phyloP scores from a whole-genome alignment of 768 basidiomycete species.

The Suillus subaureus region DNA sequence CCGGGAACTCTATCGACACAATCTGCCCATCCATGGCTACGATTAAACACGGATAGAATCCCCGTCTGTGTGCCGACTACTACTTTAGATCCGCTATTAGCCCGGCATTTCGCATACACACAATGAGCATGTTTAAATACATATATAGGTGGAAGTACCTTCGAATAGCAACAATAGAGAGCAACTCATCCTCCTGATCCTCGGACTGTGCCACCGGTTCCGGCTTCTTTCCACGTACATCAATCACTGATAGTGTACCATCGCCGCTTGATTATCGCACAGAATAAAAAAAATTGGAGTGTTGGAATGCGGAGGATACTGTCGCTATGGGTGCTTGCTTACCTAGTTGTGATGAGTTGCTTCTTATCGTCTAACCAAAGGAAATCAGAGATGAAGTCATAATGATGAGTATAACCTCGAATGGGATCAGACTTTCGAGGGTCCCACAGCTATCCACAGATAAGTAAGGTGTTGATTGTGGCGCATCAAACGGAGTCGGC shows the following conservation, averaged over 20 bases:
- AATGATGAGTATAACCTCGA: slow-evolving; percentile 81
- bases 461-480: background rate
- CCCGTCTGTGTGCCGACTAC: slow-evolving; percentile 91
- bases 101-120: background rate
- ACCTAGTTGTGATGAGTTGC: slow-evolving; percentile 90
- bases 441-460: slow-evolving; percentile 78
- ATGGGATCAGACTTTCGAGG: slow-evolving; percentile 66
- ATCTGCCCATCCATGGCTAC: slow-evolving; percentile 85
- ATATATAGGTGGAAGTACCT: slow-evolving; percentile 46
- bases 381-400: slow-evolving; percentile 94
- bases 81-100: slow-evolving; percentile 67
- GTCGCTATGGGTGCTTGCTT: slow-evolving; percentile 20
- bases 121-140: slow-evolving; percentile 1
- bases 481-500: slow-evolving; percentile 14
- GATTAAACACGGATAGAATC: slow-evolving; percentile 88
- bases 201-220: slow-evolving; percentile 86
- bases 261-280: slow-evolving; percentile 64
- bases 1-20: slow-evolving; percentile 91
- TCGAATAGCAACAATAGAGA: slow-evolving; percentile 85
- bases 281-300: slow-evolving; percentile 6
- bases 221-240: slow-evolving; percentile 79
- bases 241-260: slow-evolving; percentile 90
- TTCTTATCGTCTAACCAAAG: slow-evolving; percentile 82
- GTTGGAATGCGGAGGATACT: background rate
- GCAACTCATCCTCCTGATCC: slow-evolving; percentile 93